A percentile compares a stretch with the other conserved stretches of the same genome.
Evolutionary conservation across 2,329 filamentous ascomycete species (phyloP).

Genomic region (Alternaria tenuissima): DNA sequence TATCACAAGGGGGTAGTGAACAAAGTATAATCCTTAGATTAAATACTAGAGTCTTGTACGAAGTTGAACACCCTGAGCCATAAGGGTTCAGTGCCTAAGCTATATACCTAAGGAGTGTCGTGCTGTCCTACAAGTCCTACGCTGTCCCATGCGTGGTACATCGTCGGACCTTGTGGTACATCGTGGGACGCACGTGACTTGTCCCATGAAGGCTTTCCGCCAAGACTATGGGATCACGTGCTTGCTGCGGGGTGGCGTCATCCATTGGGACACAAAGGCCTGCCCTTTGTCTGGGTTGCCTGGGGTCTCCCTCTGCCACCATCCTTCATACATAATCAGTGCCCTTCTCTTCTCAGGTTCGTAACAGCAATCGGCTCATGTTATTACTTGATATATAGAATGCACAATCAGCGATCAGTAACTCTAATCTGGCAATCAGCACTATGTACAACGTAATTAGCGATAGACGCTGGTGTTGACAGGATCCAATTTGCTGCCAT

Average conservation of each 20-base stretch:
- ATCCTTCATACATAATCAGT: neutral
- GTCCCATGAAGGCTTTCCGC: neutral
- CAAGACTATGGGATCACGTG: neutral
- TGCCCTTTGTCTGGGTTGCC: neutral
- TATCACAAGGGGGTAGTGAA: too few species aligned
- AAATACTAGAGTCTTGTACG: neutral
- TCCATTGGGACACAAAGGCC: neutral
- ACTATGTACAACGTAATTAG: too few species aligned
- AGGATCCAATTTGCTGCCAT: too few species aligned
- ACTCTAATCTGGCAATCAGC: too few species aligned
- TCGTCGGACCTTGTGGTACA: neutral
- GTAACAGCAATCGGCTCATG: too few species aligned
- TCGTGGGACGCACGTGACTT: neutral
- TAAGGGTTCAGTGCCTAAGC: neutral
- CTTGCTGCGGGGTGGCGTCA: neutral
- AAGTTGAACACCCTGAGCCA: neutral
- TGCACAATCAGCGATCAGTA: too few species aligned
- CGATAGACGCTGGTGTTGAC: too few species aligned
- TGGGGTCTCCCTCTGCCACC: neutral
- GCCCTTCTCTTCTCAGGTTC: neutral
- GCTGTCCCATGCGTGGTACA: too few species aligned
- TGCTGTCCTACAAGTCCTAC: too few species aligned
- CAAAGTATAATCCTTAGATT: too few species aligned
- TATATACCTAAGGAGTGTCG: neutral
- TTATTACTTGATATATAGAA: too few species aligned